Evolutionary conservation across 2,329 filamentous ascomycete genomes (phyloP).

Genomic region (Pleomassaria siparia): DNA sequence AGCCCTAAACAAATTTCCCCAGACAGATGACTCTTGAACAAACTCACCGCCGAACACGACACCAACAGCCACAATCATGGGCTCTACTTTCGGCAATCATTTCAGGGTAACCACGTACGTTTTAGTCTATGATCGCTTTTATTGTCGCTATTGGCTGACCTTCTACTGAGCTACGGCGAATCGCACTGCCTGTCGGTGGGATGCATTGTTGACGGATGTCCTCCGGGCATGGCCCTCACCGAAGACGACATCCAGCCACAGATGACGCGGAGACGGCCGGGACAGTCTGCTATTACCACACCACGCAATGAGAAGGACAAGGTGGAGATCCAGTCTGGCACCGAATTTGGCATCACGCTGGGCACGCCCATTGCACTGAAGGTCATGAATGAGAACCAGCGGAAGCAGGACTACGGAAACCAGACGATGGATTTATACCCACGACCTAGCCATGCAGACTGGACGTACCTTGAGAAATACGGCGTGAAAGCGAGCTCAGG

Average conservation of each 20-base stretch:
- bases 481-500: conserved; percentile 89
- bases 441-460: conserved; percentile 90
- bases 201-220: conserved; percentile 91
- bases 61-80: conserved; percentile 5
- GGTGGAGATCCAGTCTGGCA: conserved; percentile 90
- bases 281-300: conserved; percentile 87
- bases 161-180: conserved; percentile 66
- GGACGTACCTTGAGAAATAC: conserved; percentile 97
- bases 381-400: conserved; percentile 89
- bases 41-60: background rate
- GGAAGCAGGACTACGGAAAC: conserved; percentile 87
- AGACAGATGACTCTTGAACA: conserved; percentile 4
- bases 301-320: conserved; percentile 90
- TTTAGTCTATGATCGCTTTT: conserved; percentile 1
- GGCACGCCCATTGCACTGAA: conserved; percentile 88
- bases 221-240: conserved; percentile 81
- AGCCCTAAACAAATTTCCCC: conserved; percentile 6
- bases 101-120: conserved; percentile 79
- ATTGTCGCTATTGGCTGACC: conserved; percentile 17
- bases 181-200: conserved; percentile 92
- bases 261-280: conserved; percentile 85
- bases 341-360: conserved; percentile 84
- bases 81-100: conserved; percentile 76
- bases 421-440: conserved; percentile 91
- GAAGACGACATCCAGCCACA: conserved; percentile 92